These are phyloP conservation scores for Pichia kluyveri DNA, from an alignment of 805 yeast genomes.

Conservation along the genomic window DNA sequence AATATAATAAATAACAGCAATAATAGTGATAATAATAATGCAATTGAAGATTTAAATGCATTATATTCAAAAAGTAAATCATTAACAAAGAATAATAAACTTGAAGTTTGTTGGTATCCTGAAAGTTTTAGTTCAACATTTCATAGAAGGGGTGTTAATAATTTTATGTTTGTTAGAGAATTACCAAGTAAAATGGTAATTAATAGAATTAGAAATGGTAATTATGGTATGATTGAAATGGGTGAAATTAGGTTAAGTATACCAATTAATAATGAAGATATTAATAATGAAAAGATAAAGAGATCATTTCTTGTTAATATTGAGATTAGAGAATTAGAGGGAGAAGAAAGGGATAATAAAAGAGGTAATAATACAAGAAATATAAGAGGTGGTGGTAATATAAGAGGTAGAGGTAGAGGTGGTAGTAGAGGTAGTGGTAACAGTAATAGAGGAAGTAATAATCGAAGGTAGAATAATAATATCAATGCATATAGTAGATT, in stretches of 20 bases:
- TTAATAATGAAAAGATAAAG: slow-evolving; percentile 18
- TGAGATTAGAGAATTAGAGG: slow-evolving; percentile 34
- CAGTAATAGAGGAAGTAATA: not conserved
- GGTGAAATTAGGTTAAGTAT: slow-evolving; percentile 36
- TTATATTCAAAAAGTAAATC: slow-evolving; percentile 7
- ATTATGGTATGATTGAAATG: slow-evolving; percentile 19
- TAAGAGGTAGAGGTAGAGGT: not conserved
- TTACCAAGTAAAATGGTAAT: slow-evolving; percentile 37
- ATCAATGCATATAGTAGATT: not conserved
- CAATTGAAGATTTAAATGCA: not conserved
- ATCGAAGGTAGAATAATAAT: too few species aligned
- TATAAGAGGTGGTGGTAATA: slow-evolving; percentile 3
- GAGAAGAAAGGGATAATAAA: slow-evolving; percentile 8
- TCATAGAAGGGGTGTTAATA: slow-evolving; percentile 37
- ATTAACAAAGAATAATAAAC: slow-evolving; percentile 11
- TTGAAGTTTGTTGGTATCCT: slow-evolving; percentile 29
- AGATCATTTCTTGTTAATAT: slow-evolving; percentile 34
- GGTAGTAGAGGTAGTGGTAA: not conserved
- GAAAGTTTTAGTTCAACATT: slow-evolving; percentile 44
- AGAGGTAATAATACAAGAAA: not conserved
- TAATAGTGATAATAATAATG: not conserved
- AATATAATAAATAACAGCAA: not conserved
- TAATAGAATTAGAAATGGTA: slow-evolving; percentile 23
- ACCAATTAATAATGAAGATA: slow-evolving; percentile 24
- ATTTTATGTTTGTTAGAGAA: slow-evolving; percentile 43